Percentiles rank a stretch among this genome's conserved stretches.
Evolutionary conservation across 805 yeast genomes (phyloP).

Genomic region (Candida maris): DNA sequence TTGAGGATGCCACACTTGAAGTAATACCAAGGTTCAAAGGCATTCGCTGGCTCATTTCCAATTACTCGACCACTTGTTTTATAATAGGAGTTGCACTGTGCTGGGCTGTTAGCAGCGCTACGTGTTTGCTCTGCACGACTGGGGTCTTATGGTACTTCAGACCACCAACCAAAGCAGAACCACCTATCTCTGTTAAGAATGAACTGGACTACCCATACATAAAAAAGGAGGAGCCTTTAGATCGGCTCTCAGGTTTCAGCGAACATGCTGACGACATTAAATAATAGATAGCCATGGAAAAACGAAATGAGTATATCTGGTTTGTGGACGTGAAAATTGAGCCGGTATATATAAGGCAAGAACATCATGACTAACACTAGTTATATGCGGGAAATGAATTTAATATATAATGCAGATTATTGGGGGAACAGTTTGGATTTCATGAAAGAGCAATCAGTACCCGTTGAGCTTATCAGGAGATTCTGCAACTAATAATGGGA

Average conservation of each 20-base stretch:
- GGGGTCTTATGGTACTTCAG: constrained; percentile 23
- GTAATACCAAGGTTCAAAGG: constrained; percentile 40
- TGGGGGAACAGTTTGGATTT: no score
- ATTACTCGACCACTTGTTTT: constrained; percentile 33
- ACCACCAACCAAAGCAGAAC: background rate
- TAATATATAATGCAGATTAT: no score
- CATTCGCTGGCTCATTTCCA: constrained; percentile 37
- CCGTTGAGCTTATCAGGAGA: constrained; percentile 28
- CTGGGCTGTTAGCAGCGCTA: constrained; percentile 34
- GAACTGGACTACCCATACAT: constrained; percentile 4
- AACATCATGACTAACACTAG: no score
- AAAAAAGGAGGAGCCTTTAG: constrained; percentile 15
- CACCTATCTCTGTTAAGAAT: background rate
- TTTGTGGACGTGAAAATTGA: no score
- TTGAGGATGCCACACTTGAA: constrained; percentile 15
- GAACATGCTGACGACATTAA: no score
- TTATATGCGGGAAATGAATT: no score
- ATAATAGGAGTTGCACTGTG: constrained; percentile 36
- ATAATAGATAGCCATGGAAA: no score
- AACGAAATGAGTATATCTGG: no score
- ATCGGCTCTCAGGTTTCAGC: no score
- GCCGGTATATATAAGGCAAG: no score
- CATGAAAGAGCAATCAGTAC: constrained; percentile 8
- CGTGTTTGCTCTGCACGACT: constrained; percentile 30
- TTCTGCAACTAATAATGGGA: constrained; percentile 35